A percentile compares a stretch with the other conserved stretches of the same genome.
Evolutionary conservation across 495 filamentous ascomycete species (phyloP).

Genomic region (Collariella sp.): DNA sequence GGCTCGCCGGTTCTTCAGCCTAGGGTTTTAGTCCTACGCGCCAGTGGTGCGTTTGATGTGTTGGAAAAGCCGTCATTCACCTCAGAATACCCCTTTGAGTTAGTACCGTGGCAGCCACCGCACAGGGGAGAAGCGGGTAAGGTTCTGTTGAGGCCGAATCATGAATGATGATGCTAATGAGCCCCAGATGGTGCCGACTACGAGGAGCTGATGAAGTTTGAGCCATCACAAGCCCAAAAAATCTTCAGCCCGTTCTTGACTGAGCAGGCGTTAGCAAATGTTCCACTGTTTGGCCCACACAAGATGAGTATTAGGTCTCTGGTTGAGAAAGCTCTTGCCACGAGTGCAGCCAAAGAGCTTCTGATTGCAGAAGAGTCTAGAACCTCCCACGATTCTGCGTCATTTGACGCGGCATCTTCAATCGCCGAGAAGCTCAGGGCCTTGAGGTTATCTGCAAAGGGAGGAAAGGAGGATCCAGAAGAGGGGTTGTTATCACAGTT

Average conservation of each 20-base stretch:
- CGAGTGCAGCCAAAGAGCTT: constrained; percentile 15
- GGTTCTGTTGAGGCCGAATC: not conserved
- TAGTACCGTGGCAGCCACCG: constrained; percentile 41
- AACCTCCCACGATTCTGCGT: constrained; percentile 16
- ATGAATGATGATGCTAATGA: constrained; percentile 6
- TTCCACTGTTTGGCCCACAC: constrained; percentile 38
- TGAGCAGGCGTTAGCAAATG: constrained; percentile 33
- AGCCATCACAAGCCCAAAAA: constrained; percentile 32
- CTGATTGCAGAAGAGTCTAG: constrained; percentile 22
- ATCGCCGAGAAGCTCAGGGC: constrained; percentile 34
- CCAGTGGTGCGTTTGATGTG: constrained; percentile 58
- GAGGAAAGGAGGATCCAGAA: not conserved
- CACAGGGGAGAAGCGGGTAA: constrained; percentile 41
- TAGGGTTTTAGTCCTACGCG: constrained; percentile 57
- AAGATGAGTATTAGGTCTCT: constrained; percentile 25
- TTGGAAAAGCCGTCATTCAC: constrained; percentile 52
- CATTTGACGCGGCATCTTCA: constrained; percentile 25
- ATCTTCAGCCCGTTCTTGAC: constrained; percentile 39
- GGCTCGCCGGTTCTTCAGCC: constrained; percentile 52
- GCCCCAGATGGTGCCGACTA: constrained; percentile 35
- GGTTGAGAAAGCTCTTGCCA: constrained; percentile 27
- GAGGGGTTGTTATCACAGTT: constrained; percentile 28
- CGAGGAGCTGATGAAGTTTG: constrained; percentile 39
- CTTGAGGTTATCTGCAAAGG: constrained; percentile 27
- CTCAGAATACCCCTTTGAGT: constrained; percentile 39